A percentile compares a stretch with the other conserved stretches of the same genome.
Conservation (phyloP, 192 early-diverging fungal species). For the Linnemannia elongata region DNA sequence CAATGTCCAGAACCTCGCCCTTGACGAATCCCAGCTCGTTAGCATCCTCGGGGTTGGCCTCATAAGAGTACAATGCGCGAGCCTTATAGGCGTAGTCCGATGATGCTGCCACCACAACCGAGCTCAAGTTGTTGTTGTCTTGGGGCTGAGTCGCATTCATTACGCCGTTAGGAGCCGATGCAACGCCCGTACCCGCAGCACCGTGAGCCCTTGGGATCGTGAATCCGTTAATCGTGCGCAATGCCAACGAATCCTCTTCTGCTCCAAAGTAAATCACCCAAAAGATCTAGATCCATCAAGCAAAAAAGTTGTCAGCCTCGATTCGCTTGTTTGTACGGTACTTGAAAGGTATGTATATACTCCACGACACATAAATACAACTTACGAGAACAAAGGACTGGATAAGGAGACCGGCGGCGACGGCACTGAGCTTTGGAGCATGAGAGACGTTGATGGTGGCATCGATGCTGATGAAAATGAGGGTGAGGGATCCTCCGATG, state of each 20-base stretch:
- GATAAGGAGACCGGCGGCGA: conserved; percentile 53
- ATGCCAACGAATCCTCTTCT: conserved; percentile 66
- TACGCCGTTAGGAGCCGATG: conserved; percentile 46
- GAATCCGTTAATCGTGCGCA: conserved; percentile 48
- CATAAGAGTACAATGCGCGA: conserved; percentile 82
- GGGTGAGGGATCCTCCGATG: conserved; percentile 25
- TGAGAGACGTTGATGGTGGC: neutral
- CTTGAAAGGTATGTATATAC: neutral
- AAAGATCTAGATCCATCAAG: conserved; percentile 59
- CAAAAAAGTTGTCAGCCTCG: conserved; percentile 4
- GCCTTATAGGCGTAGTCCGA: conserved; percentile 72
- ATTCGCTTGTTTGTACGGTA: neutral
- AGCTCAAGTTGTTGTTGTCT: conserved; percentile 37
- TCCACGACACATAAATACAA: neutral
- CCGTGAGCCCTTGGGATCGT: conserved; percentile 33
- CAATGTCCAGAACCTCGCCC: conserved; percentile 87
- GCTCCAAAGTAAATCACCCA: conserved; percentile 81
- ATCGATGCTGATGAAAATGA: conserved; percentile 18
- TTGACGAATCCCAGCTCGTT: conserved; percentile 93
- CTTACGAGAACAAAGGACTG: conserved; percentile 54
- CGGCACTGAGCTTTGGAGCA: conserved; percentile 27
- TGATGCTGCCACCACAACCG: conserved; percentile 60
- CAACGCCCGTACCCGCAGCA: conserved; percentile 50
- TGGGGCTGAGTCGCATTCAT: neutral
- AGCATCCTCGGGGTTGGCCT: conserved; percentile 91